Percentiles rank a stretch among this genome's conserved stretches.
Evolutionary conservation across 2,329 filamentous ascomycete genomes (phyloP).

Genomic region (Fusarium sp.): DNA sequence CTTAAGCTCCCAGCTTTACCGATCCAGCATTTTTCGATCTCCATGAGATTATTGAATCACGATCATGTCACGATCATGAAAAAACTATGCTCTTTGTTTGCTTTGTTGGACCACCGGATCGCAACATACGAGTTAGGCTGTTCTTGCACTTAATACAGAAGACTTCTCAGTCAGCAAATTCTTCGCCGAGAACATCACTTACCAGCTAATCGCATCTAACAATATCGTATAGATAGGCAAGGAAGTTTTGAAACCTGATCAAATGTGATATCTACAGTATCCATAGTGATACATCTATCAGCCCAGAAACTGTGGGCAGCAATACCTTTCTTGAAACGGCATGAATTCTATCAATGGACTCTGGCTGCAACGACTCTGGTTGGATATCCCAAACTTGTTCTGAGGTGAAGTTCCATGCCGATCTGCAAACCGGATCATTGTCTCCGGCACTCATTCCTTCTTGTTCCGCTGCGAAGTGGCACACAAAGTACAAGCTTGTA

Average conservation of each 20-base stretch:
- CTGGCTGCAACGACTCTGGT: not conserved
- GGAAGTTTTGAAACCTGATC: conserved; percentile 15
- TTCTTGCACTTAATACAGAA: not conserved
- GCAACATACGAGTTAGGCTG: not conserved
- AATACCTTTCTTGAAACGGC: conserved; percentile 3
- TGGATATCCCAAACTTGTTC: not conserved
- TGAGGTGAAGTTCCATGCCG: not conserved
- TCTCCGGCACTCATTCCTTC: conserved; percentile 34
- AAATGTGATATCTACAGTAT: conserved; percentile 6
- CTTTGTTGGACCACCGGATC: not conserved
- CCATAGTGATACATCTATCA: not conserved
- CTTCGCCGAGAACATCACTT: not conserved
- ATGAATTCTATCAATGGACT: not conserved
- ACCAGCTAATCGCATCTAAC: not conserved
- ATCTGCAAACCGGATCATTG: conserved; percentile 26
- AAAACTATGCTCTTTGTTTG: not conserved
- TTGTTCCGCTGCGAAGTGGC: conserved; percentile 4
- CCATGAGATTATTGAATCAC: conserved; percentile 5
- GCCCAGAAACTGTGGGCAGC: not conserved
- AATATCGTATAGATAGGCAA: not conserved
- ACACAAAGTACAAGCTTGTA: conserved; percentile 32
- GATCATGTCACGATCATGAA: not conserved
- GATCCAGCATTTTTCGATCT: conserved; percentile 13
- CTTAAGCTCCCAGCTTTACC: conserved; percentile 12
- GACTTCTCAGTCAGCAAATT: not conserved